Base-by-base conservation (phyloP, 495 filamentous ascomycete genomes). In the Aspergillus indologenus region DNA sequence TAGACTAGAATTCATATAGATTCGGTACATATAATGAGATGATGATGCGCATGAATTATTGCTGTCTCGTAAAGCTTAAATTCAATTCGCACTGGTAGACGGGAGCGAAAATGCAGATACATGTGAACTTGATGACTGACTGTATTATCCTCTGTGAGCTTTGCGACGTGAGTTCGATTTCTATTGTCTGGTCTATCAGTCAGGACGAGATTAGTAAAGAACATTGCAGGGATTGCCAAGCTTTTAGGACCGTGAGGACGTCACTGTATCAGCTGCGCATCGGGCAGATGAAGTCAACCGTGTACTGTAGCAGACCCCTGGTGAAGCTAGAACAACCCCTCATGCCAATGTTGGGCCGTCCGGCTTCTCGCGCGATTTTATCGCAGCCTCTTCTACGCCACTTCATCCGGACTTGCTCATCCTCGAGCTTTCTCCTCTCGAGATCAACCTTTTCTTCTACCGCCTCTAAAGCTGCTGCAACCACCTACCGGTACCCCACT, bases 251-350 rank as follows among this genome's bases (percentile, higher is more conserved):
- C 26, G 3, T 29, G 9, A 29, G 26, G 18, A 51, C 9, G 15
- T 19, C 17, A 22, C 24, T n/a, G 23, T 53, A 53, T 22, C 22
- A 53, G 12, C 34, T 14, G 34, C 34, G 34, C 34, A 40, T 40
- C 34, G 5, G 26, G 26, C 26, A 29, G 9, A 29, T 4, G 26
- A 29, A 29, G 26, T 29, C 12, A 7, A 40, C 5, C n/a, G n/a
- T n/a, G n/a, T n/a, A n/a, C n/a, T n/a, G n/a, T n/a, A 40, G 34
- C 34, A 40, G n/a, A 51, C 48, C 24, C 8, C 17, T 15, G 48
- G 31, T 29, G 22, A 4, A 7, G 31, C 31, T 51, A 81, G 76
- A 42, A 42, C 58, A 29, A 17, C 51, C 44, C 18, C 21, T 23
- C 20, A 43, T 42, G 9, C 14, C 19, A 19, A 34, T 23, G 1